Evolutionary conservation across 2,329 filamentous ascomycete species (phyloP), one percentile per base, ranked within the genome.

Genomic region (Hypoxylon sp.): DNA sequence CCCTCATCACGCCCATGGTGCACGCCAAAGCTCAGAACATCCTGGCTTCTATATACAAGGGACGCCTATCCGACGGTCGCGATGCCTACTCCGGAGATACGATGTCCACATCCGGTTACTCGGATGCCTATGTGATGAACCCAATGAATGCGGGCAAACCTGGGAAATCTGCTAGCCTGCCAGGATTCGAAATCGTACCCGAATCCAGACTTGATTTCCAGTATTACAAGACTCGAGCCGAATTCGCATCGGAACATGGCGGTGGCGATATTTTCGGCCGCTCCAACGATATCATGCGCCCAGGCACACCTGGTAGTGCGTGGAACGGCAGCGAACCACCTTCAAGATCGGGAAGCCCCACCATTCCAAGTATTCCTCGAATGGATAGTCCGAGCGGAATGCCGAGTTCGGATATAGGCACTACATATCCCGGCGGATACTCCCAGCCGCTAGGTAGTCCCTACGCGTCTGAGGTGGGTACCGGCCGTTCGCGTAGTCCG

Each of bases 1-100:
- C 92, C 2, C 86, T 98, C 20, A 95, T 95, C 74, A 97, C 94
- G 0, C 95, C 95, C 2, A 98, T 98, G 95, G 95, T 98, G 2
- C 92, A 97, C 75, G 92, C 93, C 60, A 97, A 92, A 80, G 93
- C 94, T 2, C 93, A 96, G 75, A 94, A 96, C 66, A 86, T 96
- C 44, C 86, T 99, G 8, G 91, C 91, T n/a, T 89, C 92, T 48
- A 86, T 99, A 55, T 98, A 98, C 79, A 90, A 90, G 25, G 95
- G 95, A 10, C 91, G 95, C 3, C 82, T 97, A 25, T 87, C 85
- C 2, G 91, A 94, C 63, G 88, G 89, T 1, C 86, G 89, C 30
- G 87, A 89, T 27, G 85, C 85, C 1, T 85, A 85, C n/a, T 83
- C 86, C 0, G 83, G 85, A 62, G 86, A 90, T 57, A 81, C 85